Conservation (phyloP, 2,329 filamentous ascomycete genomes). For the Aureobasidium sp. region DNA sequence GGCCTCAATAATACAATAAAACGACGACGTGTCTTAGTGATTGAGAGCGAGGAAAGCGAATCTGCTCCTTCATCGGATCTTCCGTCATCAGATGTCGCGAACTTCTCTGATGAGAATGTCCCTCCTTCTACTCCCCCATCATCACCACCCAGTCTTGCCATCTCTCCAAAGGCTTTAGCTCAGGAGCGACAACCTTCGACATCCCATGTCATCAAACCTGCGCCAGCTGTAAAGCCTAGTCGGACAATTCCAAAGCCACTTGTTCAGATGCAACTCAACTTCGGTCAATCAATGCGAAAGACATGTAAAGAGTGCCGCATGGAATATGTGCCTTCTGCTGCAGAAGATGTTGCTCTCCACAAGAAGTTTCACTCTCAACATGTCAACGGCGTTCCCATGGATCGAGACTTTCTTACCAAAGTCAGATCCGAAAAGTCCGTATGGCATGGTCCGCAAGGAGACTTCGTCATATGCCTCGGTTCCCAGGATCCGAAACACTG, state of each 20-base stretch:
- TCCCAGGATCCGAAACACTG: slow-evolving; percentile 43
- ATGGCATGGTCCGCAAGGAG: slow-evolving; percentile 26
- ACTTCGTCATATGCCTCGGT: slow-evolving; percentile 52
- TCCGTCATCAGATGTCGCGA: slow-evolving; percentile 19
- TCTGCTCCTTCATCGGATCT: slow-evolving; percentile 3
- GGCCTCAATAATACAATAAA: slow-evolving; percentile 6
- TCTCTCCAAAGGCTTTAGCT: slow-evolving; percentile 20
- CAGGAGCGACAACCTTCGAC: slow-evolving; percentile 23
- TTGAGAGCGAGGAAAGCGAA: background rate
- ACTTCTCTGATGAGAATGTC: slow-evolving; percentile 23
- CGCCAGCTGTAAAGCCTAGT: background rate
- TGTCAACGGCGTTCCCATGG: slow-evolving; percentile 53
- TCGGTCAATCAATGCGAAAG: slow-evolving; percentile 49
- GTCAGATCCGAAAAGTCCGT: slow-evolving; percentile 13
- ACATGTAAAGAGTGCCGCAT: slow-evolving; percentile 57
- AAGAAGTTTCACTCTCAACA: slow-evolving; percentile 58
- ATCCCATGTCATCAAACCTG: background rate
- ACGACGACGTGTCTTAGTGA: slow-evolving; percentile 14
- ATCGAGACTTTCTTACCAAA: slow-evolving; percentile 48
- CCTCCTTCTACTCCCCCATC: slow-evolving; percentile 43
- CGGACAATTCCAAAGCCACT: slow-evolving; percentile 29
- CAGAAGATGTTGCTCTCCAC: slow-evolving; percentile 55
- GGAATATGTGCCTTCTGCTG: slow-evolving; percentile 57
- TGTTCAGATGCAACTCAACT: slow-evolving; percentile 55
- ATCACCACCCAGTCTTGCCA: slow-evolving; percentile 37